These are phyloP conservation scores for Hymenoscyphus albidus DNA, from an alignment of 2,329 filamentous ascomycete genomes.

Conservation along the genomic window DNA sequence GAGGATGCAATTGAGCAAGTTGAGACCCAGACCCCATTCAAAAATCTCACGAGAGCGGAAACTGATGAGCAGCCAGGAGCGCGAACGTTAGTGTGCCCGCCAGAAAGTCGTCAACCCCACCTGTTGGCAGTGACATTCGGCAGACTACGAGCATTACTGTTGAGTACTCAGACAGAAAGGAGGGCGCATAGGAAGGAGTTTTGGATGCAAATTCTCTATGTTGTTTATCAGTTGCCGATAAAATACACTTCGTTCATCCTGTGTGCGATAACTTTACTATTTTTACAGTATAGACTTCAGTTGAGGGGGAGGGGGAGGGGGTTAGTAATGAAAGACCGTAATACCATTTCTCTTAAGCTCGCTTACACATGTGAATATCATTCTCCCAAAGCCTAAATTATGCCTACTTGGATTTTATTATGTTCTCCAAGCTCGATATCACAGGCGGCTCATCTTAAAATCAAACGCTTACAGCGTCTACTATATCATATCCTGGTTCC, in stretches of 20 bases:
- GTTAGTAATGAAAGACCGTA: no score
- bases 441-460: not conserved
- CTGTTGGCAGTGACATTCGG: not conserved
- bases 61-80: not conserved
- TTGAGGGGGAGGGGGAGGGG: not conserved
- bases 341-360: not conserved
- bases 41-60: not conserved
- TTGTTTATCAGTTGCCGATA: not conserved
- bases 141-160: slow-evolving; percentile 5
- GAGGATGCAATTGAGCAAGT: slow-evolving; percentile 1
- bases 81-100: slow-evolving; percentile 1
- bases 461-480: not conserved
- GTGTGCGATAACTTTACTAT: not conserved
- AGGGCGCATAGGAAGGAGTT: not conserved
- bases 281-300: not conserved
- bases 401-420: not conserved
- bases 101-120: not conserved
- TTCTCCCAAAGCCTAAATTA: not conserved
- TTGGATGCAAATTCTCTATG: not conserved
- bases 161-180: slow-evolving; percentile 1
- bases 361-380: not conserved
- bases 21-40: not conserved
- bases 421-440: not conserved
- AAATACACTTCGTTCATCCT: not conserved
- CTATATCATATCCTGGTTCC: not conserved